Conservation (phyloP, 768 basidiomycete species). For the Macrolepiota dolichaula region DNA sequence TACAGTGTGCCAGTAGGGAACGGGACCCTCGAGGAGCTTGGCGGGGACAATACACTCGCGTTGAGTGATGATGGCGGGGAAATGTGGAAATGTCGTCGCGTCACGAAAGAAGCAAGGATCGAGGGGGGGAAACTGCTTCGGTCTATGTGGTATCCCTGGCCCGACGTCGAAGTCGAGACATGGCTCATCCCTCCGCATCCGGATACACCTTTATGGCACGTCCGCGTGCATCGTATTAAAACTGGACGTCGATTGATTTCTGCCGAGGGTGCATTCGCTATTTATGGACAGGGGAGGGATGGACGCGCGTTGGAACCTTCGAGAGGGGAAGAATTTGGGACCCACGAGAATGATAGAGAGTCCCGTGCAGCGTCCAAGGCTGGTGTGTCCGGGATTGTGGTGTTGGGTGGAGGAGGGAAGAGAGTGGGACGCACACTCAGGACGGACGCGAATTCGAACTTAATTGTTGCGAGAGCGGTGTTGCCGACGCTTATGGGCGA, state of each 20-base stretch:
- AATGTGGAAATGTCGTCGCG: conserved; percentile 66
- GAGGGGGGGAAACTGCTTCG: conserved; percentile 53
- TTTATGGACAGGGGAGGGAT: conserved; percentile 63
- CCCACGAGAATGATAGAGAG: conserved; percentile 41
- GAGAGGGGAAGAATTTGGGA: conserved; percentile 41
- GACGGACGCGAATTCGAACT: conserved; percentile 70
- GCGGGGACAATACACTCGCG: conserved; percentile 68
- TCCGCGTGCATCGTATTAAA: conserved; percentile 62
- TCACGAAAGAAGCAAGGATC: conserved; percentile 57
- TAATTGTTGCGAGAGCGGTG: conserved; percentile 65
- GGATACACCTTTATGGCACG: conserved; percentile 62
- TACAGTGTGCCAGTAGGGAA: conserved; percentile 71
- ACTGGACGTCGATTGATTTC: conserved; percentile 48
- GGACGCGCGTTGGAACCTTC: conserved; percentile 56
- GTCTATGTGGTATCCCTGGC: conserved; percentile 75
- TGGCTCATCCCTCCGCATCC: conserved; percentile 65
- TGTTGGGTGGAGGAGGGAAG: conserved; percentile 31
- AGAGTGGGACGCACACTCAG: conserved; percentile 44
- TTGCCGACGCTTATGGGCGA: conserved; percentile 58
- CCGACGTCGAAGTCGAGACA: conserved; percentile 69
- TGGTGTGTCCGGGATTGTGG: conserved; percentile 61
- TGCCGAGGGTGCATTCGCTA: conserved; percentile 70
- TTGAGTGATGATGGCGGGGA: conserved; percentile 70
- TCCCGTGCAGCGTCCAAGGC: conserved; percentile 55
- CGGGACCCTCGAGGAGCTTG: conserved; percentile 67